Percentiles rank a stretch among this genome's conserved stretches.
These are phyloP conservation scores for Fusarium sp. DNA, from an alignment of 2,329 filamentous ascomycete genomes.

Conservation along the genomic window DNA sequence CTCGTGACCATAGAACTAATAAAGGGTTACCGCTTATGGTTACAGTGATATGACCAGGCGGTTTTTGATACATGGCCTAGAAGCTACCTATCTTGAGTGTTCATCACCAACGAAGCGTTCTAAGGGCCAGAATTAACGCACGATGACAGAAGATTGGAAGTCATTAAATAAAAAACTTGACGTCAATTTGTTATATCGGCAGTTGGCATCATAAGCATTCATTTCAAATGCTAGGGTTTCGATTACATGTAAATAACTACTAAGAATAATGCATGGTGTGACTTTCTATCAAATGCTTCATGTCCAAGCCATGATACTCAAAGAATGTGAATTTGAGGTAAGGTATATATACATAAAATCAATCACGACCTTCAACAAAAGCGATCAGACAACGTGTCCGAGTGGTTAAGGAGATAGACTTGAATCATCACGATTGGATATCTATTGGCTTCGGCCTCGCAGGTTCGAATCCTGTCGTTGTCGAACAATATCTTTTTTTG, in stretches of 20 bases:
- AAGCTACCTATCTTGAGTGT: background rate
- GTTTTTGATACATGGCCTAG: background rate
- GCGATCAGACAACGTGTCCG: conserved; percentile 17
- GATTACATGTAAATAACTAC: background rate
- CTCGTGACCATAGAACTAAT: background rate
- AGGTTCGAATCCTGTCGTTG: conserved; percentile 22
- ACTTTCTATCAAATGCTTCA: background rate
- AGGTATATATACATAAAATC: background rate
- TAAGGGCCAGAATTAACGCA: background rate
- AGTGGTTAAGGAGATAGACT: conserved; percentile 31
- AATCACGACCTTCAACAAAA: background rate
- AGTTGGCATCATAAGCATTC: background rate
- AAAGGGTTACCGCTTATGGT: background rate
- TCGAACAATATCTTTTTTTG: background rate
- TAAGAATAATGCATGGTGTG: too few species aligned
- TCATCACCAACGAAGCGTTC: background rate
- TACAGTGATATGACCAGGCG: background rate
- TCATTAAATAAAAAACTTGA: background rate
- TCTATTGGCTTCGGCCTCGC: conserved; percentile 25
- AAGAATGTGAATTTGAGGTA: too few species aligned
- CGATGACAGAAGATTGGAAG: background rate
- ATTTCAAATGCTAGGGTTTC: background rate
- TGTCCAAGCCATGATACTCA: too few species aligned
- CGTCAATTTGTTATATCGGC: too few species aligned
- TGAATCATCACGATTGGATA: conserved; percentile 5